phyloP scores from a whole-genome alignment of 257 asterid genomes.

The Thymus quinquecostatus region DNA sequence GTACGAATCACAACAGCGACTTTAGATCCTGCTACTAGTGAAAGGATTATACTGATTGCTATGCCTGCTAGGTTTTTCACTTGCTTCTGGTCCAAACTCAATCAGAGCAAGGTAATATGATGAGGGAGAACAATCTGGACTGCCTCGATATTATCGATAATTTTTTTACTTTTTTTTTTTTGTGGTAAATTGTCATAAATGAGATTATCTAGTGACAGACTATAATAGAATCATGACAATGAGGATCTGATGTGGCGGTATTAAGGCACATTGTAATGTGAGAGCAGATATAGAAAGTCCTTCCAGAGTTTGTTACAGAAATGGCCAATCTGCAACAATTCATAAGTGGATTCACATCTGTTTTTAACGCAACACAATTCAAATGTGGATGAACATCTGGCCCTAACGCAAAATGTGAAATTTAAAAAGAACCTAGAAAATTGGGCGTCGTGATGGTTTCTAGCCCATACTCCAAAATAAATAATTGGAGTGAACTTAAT shows the following conservation, averaged over 20 bases:
- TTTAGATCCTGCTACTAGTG: neutral
- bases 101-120: neutral
- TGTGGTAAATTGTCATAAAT: neutral
- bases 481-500: neutral
- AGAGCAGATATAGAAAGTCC: neutral
- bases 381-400: conserved; percentile 22
- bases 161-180: neutral
- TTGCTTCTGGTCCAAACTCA: conserved; percentile 3
- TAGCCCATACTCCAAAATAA: neutral
- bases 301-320: conserved; percentile 18
- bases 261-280: conserved; percentile 13
- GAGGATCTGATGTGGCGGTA: neutral
- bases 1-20: neutral
- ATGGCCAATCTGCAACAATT: neutral
- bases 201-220: conserved; percentile 5
- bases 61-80: conserved; percentile 1
- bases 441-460: neutral
- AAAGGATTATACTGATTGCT: neutral
- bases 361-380: neutral
- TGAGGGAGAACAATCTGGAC: conserved; percentile 4
- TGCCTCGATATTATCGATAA: neutral
- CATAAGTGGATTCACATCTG: no score
- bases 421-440: neutral
- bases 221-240: neutral
- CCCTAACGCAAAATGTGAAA: neutral